Evolutionary conservation across 371 early-diverging fungal genomes (phyloP), one percentile per base, ranked within the genome.

Genomic region (Mortierella sp.): DNA sequence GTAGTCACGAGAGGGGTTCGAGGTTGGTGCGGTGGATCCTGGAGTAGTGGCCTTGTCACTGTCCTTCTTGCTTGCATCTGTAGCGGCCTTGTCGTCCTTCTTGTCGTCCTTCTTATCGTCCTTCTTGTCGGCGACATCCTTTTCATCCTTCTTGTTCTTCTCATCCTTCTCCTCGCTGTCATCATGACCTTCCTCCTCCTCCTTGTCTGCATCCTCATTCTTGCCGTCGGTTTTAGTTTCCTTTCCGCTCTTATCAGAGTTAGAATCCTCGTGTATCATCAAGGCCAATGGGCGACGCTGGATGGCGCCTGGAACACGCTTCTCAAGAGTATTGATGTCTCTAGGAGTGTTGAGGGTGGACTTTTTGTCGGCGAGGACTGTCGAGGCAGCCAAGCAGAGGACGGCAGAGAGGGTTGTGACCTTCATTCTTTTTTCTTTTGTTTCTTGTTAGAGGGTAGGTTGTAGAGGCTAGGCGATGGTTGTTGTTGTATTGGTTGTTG

Each of bases 351-450:
- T 39, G 24, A 45, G 32, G 64, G 49, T 51, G 10, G 45, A 30
- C 35, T 66, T 35, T 22, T 9, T 11, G 16, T 28, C 12, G 16
- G 24, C 11, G 20, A 58, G 35, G 39, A 55, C 79, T 4, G 73
- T 62, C 9, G 79, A 22, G 12, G 72, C 72, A 18, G 59, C 71
- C 61, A 75, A 10, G 65, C 77, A 70, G 58, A 72, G 64, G 11
- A 73, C 64, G 24, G 70, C 71, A 12, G 83, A 73, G 58, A 68
- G 32, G 24, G 73, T 54, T 12, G 28, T 66, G 62, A 83, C 39
- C 43, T 73, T 83, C 77, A 76, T 83, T 26, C 35, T 52, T n/a
- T 9, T 52, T 52, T n/a, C 22, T 65, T 35, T 66, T 37, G 39
- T 24, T 66, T 47, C 37, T 68, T 43, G 40, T 43, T 22, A 18